Evolutionary conservation across 768 basidiomycete species (phyloP), one percentile per base, ranked within the genome.

Genomic region (Arthromyces matolae): DNA sequence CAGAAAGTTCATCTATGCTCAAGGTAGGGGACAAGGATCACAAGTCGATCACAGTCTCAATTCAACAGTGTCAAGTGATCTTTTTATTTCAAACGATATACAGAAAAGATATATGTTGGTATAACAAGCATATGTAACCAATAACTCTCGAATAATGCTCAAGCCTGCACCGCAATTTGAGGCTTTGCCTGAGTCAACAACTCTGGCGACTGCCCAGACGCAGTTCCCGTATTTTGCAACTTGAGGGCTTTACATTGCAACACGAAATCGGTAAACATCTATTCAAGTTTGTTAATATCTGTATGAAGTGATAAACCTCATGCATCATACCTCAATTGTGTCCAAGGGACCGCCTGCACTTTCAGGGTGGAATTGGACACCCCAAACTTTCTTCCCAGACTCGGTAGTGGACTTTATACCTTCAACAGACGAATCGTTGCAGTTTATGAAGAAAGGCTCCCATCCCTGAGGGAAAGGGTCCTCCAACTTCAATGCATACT

Each of bases 361-460:
- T 69, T 99, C 96, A 13, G 96, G 96, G 68, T 99, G 96, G 83
- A 98, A 99, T 62, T 99, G 96, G 18, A 98, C 95, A 56, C 95
- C 96, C 92, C 93, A 98, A 24, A 98, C 79, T 54, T 83, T 85
- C 72, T 86, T 92, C 45, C 93, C 93, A 19, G 92, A 93, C 8
- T 84, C 87, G 0, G 72, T 62, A 2, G 96, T 96, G 14, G 93
- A 94, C 70, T 93, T 97, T 77, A 98, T 96, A 31, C 96, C 96
- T 64, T 98, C 96, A 13, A 98, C 93, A 1, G 93, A 96, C 13
- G 95, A 97, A 70, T 98, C 95, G 61, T 97, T 98, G 71, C 93
- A 96, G 71, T 97, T 99, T 74, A 98, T 95, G 76, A 99, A 99
- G 80, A 95, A 98, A 0, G 95, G 95, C 58, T 95, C 93, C 93